Percentiles rank a stretch among this genome's conserved stretches.
These are phyloP conservation scores for Cryptococcus depauperatus DNA, from an alignment of 1,284 basidiomycete species.

Conservation along the genomic window DNA sequence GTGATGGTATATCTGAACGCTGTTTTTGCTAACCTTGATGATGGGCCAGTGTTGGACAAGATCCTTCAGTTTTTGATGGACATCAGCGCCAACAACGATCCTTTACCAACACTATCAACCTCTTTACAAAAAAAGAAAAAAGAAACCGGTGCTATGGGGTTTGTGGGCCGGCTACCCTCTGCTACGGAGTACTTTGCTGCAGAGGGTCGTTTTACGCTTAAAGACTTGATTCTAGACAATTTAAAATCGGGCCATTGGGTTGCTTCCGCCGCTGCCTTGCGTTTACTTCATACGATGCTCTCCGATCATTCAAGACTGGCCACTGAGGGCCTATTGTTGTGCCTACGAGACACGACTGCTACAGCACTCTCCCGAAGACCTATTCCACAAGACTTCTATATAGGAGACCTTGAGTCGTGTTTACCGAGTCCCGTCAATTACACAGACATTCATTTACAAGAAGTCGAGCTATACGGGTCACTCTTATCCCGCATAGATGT, in stretches of 20 bases:
- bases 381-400: constrained; percentile 39
- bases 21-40: constrained; percentile 66
- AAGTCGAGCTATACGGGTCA: constrained; percentile 61
- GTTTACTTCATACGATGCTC: constrained; percentile 68
- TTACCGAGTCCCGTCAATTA: constrained; percentile 17
- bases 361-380: constrained; percentile 17
- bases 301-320: constrained; percentile 60
- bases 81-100: constrained; percentile 5
- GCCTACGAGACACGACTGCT: constrained; percentile 58
- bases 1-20: constrained; percentile 95
- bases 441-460: constrained; percentile 27
- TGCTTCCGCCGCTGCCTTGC: constrained; percentile 64
- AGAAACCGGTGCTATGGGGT: constrained; percentile 25
- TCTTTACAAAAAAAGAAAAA: constrained; percentile 9
- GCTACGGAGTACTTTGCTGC: constrained; percentile 74
- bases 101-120: not conserved
- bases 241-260: constrained; percentile 58
- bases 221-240: constrained; percentile 74
- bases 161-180: constrained; percentile 35
- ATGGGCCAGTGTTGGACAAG: constrained; percentile 47
- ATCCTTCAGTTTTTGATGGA: constrained; percentile 31
- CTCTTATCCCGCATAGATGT: constrained; percentile 71
- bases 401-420: not conserved
- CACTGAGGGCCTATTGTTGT: constrained; percentile 60
- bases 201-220: constrained; percentile 77